Conservation (phyloP, 352 stramenopile genomes). For the Phytopythium chamaehyphon region DNA sequence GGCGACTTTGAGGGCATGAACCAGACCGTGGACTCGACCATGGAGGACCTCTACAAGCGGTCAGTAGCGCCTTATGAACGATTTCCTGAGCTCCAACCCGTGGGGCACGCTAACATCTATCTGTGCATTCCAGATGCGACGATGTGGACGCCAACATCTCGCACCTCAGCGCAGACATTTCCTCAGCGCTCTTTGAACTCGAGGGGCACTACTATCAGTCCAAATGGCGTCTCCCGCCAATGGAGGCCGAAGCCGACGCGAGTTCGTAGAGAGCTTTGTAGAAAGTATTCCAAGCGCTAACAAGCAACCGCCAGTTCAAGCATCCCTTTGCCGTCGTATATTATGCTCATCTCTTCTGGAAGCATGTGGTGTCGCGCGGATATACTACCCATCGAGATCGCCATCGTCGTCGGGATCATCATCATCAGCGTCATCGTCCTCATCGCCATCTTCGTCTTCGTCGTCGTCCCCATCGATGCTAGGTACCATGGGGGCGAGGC, state of each 20-base stretch:
- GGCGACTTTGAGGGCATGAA: constrained; percentile 86
- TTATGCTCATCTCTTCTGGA: background rate
- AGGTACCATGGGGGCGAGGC: constrained; percentile 15
- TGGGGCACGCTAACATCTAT: background rate
- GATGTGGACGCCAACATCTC: constrained; percentile 76
- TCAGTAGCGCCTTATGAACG: constrained; percentile 10
- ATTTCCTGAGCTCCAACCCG: too few relatives aligned
- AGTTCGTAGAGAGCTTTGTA: constrained; percentile 4
- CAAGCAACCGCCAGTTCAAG: background rate
- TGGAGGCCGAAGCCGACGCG: constrained; percentile 25
- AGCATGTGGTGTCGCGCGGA: background rate
- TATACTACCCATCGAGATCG: constrained; percentile 12
- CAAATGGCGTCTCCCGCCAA: constrained; percentile 57
- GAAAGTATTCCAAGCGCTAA: constrained; percentile 11
- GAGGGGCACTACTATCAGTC: constrained; percentile 84
- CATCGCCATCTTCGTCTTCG: constrained; percentile 36
- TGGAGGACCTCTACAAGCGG: constrained; percentile 67
- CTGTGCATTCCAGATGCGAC: constrained; percentile 43
- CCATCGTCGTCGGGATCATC: constrained; percentile 40
- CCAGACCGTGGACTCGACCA: constrained; percentile 71
- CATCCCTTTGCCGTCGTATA: background rate
- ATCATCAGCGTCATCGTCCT: constrained; percentile 55
- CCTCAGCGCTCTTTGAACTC: constrained; percentile 75
- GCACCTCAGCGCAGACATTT: constrained; percentile 75
- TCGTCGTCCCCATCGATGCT: constrained; percentile 34